These are phyloP conservation scores for Trichoderma brevicompactum DNA, from an alignment of 2,329 filamentous ascomycete genomes.

Conservation along the genomic window DNA sequence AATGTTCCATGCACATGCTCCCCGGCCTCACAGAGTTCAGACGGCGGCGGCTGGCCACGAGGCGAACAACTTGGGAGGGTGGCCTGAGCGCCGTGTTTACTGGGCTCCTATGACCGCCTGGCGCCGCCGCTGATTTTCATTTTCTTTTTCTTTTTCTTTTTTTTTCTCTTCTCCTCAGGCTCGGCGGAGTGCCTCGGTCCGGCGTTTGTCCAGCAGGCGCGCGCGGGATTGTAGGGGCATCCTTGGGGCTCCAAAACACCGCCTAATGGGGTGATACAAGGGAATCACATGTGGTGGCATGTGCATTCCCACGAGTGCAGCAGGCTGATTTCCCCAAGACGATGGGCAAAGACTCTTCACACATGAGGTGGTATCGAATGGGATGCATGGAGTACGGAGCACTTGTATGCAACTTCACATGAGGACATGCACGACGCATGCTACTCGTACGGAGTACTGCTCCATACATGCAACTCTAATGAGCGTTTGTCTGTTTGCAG, in stretches of 20 bases:
- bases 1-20: not conserved
- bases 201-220: constrained; percentile 1
- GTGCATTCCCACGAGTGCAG: not conserved
- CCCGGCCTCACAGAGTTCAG: not conserved
- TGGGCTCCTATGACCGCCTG: no score
- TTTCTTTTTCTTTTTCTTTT: no score
- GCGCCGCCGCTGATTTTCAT: no score
- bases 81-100: constrained; percentile 8
- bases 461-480: no score
- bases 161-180: not conserved
- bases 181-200: not conserved
- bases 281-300: not conserved
- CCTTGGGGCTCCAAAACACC: not conserved
- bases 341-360: no score
- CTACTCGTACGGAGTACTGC: no score
- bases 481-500: no score
- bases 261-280: not conserved
- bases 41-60: constrained; percentile 25
- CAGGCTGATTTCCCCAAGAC: no score
- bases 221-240: not conserved
- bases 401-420: not conserved
- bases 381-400: not conserved
- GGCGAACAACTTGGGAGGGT: constrained; percentile 1
- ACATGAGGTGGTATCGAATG: no score
- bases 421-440: no score